A percentile compares a stretch with the other conserved stretches of the same genome.
phyloP scores from a whole-genome alignment of 2,329 filamentous ascomycete species.

The Calonectria leucothoes region DNA sequence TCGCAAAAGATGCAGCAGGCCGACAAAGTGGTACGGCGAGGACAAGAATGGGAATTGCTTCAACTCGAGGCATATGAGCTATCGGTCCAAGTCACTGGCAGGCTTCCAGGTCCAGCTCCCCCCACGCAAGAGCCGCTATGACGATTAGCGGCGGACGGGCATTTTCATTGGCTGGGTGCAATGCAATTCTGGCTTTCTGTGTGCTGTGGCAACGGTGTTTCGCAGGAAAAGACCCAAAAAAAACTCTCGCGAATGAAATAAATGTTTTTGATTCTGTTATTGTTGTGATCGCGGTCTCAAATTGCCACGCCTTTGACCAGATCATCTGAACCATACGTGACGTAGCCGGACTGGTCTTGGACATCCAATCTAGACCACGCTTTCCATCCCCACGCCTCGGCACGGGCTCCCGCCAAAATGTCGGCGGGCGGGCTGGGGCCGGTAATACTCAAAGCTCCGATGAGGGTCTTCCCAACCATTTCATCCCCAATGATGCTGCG shows the following conservation, averaged over 20 bases:
- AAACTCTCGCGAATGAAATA: neutral
- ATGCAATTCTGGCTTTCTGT: neutral
- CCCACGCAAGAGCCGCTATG: neutral
- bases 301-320: neutral
- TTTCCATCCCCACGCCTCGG: neutral
- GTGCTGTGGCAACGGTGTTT: neutral
- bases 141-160: neutral
- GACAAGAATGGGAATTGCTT: neutral
- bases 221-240: neutral
- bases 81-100: neutral
- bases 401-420: conserved; percentile 1
- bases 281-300: neutral
- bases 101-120: neutral
- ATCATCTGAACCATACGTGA: neutral
- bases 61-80: neutral
- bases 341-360: neutral
- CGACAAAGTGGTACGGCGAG: neutral
- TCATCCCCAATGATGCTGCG: neutral
- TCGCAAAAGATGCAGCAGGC: neutral
- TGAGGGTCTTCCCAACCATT: neutral
- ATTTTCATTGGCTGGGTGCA: neutral
- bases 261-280: neutral
- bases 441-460: conserved; percentile 17
- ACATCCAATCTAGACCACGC: neutral
- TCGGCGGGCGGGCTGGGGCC: conserved; percentile 13